phyloP scores from a whole-genome alignment of 768 basidiomycete genomes.

The Boletus vermiculosoides region DNA sequence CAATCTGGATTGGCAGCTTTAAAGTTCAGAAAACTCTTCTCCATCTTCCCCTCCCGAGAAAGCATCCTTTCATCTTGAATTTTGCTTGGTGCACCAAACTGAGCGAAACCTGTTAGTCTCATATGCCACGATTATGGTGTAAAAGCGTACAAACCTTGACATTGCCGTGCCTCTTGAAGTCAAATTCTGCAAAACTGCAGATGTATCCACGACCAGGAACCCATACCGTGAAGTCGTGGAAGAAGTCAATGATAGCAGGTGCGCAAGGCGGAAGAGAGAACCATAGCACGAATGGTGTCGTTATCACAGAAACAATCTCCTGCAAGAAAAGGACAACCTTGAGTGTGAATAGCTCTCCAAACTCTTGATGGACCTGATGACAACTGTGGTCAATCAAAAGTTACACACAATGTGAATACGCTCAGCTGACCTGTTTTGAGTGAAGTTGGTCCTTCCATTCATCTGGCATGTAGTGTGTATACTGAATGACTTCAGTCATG shows the following conservation, averaged over 20 bases:
- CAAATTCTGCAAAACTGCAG: conserved; percentile 97
- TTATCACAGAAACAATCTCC: conserved; percentile 85
- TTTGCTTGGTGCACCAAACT: conserved; percentile 84
- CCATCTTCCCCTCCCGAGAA: conserved; percentile 97
- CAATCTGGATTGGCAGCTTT: conserved; percentile 96
- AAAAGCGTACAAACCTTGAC: conserved; percentile 57
- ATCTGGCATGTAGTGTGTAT: conserved; percentile 95
- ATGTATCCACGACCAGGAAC: conserved; percentile 96
- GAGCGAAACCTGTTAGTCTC: conserved; percentile 1
- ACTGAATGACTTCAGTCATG: conserved; percentile 88
- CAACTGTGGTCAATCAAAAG: background rate
- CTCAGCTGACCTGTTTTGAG: conserved; percentile 66
- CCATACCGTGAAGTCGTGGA: conserved; percentile 96
- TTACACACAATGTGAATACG: background rate
- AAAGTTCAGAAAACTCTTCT: conserved; percentile 95
- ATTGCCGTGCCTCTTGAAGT: conserved; percentile 93
- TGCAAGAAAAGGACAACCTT: conserved; percentile 85
- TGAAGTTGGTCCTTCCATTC: conserved; percentile 90
- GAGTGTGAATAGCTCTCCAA: conserved; percentile 91
- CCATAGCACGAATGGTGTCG: conserved; percentile 94
- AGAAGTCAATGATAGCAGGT: conserved; percentile 92
- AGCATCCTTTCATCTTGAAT: conserved; percentile 71
- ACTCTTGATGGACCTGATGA: conserved; percentile 80
- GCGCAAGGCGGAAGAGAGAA: conserved; percentile 89
- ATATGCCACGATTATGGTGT: background rate